Conservation (phyloP, 352 stramenopile species). For the Globisporangium camurandrum region DNA sequence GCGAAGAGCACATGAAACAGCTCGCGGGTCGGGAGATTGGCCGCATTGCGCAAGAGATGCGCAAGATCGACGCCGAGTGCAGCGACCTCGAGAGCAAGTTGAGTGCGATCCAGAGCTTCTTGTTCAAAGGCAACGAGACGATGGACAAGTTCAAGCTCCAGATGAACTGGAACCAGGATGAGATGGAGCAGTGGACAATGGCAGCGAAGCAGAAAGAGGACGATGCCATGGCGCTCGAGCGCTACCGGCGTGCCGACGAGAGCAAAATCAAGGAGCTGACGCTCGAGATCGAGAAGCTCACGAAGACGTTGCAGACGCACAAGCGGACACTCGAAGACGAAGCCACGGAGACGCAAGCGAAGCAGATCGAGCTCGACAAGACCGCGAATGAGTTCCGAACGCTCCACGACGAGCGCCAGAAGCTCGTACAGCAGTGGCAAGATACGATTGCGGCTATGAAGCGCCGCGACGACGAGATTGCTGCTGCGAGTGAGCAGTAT, state of each 20-base stretch:
- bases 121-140: constrained; percentile 90
- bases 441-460: constrained; percentile 92
- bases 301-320: constrained; percentile 74
- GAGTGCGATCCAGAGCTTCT: constrained; percentile 83
- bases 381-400: constrained; percentile 91
- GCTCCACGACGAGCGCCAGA: constrained; percentile 90
- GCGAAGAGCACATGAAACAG: constrained; percentile 91
- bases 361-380: constrained; percentile 95
- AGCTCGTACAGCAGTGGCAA: constrained; percentile 94
- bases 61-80: constrained; percentile 63
- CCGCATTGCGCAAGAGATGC: constrained; percentile 67
- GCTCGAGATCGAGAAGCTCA: constrained; percentile 92
- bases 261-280: constrained; percentile 93
- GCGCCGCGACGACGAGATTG: constrained; percentile 90
- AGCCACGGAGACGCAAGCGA: constrained; percentile 90
- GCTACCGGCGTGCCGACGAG: constrained; percentile 92
- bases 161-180: constrained; percentile 98
- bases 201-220: constrained; percentile 95
- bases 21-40: constrained; percentile 88
- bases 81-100: constrained; percentile 81
- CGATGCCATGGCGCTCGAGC: constrained; percentile 89
- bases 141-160: constrained; percentile 95
- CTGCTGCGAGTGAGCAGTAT: constrained; percentile 86
- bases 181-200: constrained; percentile 96
- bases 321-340: constrained; percentile 71